Evolutionary conservation across 129 eudicot genomes (phyloP), one percentile per base, ranked within the genome.

Genomic region (Escallonia rubra): DNA sequence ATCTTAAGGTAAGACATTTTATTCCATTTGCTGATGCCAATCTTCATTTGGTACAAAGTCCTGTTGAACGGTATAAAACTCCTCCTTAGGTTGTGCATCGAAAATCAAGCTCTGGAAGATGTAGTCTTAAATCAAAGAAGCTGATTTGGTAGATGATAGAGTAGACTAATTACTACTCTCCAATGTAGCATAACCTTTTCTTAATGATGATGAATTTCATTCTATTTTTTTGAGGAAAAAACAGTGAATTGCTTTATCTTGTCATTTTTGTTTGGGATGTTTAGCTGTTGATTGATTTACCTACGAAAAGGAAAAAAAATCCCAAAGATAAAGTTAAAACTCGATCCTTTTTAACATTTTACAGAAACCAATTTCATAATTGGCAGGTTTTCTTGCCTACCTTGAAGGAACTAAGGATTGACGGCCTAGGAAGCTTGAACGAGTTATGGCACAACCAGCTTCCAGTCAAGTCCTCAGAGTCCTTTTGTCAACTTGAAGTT

Each of bases 381-480:
- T 49, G 52, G 63, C 73, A 79, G 79, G 76, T 69, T 63, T 49
- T 57, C 44, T 74, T 79, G 43, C 83, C 83, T 13, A 68, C 68
- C 70, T 69, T 79, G 83, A 76, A 79, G 79, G 74, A 79, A 65
- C 64, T 79, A 61, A 65, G 73, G 69, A 53, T 74, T 41, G 79
- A 68, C 42, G 43, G 61, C 74, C 82, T 78, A 2, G 66, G 53
- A 72, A 41, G 61, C 54, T 57, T 55, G 64, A 61, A 60, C 23
- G 41, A 68, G 38, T 61, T 78, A 72, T 78, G 78, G 74, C 70
- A 62, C 54, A 67, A 58, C 60, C 66, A 63, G 43, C 53, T 52
- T 11, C 34, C 34, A 23, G 34, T 23, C 34, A 23, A 23, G 34
- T 44, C 61, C 16, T 44, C 69, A 43, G 74, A 72, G 59, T 66